Evolutionary conservation across 2,329 filamentous ascomycete genomes (phyloP).

Genomic region (Leptoxyphium fumago): DNA sequence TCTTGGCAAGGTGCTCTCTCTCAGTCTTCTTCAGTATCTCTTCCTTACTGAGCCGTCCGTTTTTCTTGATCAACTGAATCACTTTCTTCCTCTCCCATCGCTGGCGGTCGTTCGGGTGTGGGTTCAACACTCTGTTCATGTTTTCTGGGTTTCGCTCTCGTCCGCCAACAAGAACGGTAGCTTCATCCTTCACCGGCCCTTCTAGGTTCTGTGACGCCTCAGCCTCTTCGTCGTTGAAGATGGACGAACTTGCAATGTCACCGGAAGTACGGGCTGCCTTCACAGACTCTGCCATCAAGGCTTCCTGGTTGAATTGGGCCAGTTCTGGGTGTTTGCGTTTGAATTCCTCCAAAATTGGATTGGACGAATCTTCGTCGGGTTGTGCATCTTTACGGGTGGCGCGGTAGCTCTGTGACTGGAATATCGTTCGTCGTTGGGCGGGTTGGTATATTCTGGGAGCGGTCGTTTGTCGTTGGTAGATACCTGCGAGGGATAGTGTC

Average conservation of each 20-base stretch:
- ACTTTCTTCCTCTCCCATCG: conserved; percentile 77
- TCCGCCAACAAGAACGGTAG: conserved; percentile 2
- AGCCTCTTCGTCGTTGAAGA: conserved; percentile 33
- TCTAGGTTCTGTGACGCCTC: too few species aligned
- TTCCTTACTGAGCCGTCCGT: conserved; percentile 50
- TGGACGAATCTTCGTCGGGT: conserved; percentile 9
- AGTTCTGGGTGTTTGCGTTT: conserved; percentile 18
- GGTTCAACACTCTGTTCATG: conserved; percentile 55
- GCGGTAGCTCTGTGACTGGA: not conserved
- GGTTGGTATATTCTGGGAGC: conserved; percentile 2
- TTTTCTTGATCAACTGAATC: conserved; percentile 54
- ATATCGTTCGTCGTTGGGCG: not conserved
- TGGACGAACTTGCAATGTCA: conserved; percentile 33
- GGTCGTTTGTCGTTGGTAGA: conserved; percentile 6
- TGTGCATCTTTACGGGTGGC: not conserved
- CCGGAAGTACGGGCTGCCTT: conserved; percentile 19
- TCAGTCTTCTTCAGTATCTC: conserved; percentile 55
- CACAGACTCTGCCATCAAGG: not conserved
- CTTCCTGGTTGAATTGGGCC: not conserved
- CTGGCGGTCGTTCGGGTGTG: conserved; percentile 54
- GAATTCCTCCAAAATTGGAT: conserved; percentile 51
- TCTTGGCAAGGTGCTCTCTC: conserved; percentile 44
- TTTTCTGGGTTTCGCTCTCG: conserved; percentile 31
- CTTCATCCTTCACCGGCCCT: conserved; percentile 1
- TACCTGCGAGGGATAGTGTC: conserved; percentile 4